phyloP scores from a whole-genome alignment of 148 eudicot species.

The Polygonum maritimum region DNA sequence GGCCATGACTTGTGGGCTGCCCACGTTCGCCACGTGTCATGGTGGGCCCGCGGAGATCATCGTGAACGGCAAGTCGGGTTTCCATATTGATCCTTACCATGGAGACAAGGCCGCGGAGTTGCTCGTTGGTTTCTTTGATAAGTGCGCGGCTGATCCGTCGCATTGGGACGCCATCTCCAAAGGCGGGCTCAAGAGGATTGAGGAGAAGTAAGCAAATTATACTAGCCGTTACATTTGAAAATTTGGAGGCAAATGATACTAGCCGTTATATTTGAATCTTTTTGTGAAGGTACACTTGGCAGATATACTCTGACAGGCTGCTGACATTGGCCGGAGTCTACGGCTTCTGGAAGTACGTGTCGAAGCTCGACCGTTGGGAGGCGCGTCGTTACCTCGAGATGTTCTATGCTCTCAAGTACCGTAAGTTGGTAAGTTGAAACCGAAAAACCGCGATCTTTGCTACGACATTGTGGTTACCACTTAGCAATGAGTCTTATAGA shows the following conservation, averaged over 20 bases:
- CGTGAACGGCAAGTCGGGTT: slow-evolving; percentile 83
- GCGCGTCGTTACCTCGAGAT: slow-evolving; percentile 89
- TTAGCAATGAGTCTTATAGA: background rate
- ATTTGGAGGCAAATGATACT: background rate
- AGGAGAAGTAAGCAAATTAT: slow-evolving; percentile 59
- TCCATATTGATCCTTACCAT: slow-evolving; percentile 93
- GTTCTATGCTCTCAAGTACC: slow-evolving; percentile 92
- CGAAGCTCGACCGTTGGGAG: slow-evolving; percentile 87
- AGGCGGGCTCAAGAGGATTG: slow-evolving; percentile 76
- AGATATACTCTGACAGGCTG: slow-evolving; percentile 83
- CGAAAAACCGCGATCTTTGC: background rate
- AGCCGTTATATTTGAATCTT: background rate
- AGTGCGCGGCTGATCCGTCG: slow-evolving; percentile 52
- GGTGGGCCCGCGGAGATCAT: slow-evolving; percentile 99
- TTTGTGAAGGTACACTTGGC: slow-evolving; percentile 78
- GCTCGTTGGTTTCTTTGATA: slow-evolving; percentile 77
- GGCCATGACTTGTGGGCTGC: slow-evolving; percentile 95
- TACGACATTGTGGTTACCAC: background rate
- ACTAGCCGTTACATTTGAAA: background rate
- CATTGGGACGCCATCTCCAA: slow-evolving; percentile 78
- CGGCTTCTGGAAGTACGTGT: slow-evolving; percentile 95
- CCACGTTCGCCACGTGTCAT: slow-evolving; percentile 84
- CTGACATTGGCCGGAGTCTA: slow-evolving; percentile 90
- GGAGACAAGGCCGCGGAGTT: slow-evolving; percentile 82
- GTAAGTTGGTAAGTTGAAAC: slow-evolving; percentile 52